Percentiles rank a stretch among this genome's conserved stretches.
phyloP scores from a whole-genome alignment of 1,139 yeast species.

The Scheffersomyces lignicola region DNA sequence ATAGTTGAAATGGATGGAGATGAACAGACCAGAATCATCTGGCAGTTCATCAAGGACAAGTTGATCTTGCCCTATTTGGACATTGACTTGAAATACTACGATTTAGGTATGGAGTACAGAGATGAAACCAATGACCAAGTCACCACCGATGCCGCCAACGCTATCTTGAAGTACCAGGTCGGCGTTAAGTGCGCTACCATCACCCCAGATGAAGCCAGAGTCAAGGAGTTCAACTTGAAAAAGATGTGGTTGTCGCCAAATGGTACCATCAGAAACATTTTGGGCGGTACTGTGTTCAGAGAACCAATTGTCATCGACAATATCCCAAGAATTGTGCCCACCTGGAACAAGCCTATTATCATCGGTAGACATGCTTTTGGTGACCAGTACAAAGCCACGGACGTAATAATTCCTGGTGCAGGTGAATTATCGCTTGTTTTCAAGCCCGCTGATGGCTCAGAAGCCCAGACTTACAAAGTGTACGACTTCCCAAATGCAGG shows the following conservation, averaged over 20 bases:
- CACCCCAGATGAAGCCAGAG: conserved; percentile 97
- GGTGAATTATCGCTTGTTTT: conserved; percentile 79
- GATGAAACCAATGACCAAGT: conserved; percentile 87
- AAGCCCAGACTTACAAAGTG: conserved; percentile 57
- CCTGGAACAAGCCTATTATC: conserved; percentile 93
- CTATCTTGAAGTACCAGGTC: conserved; percentile 84
- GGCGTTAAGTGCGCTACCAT: conserved; percentile 97
- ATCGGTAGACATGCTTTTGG: conserved; percentile 98
- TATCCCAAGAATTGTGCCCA: conserved; percentile 86
- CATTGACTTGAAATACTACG: conserved; percentile 88
- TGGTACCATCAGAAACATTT: conserved; percentile 91
- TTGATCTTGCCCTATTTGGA: conserved; percentile 83
- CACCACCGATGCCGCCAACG: conserved; percentile 87
- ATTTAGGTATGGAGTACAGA: conserved; percentile 80
- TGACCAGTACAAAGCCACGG: conserved; percentile 95
- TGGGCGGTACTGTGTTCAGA: conserved; percentile 95
- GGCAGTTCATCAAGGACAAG: conserved; percentile 82
- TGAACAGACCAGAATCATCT: conserved; percentile 91
- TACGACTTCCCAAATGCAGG: conserved; percentile 77
- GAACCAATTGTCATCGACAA: conserved; percentile 91
- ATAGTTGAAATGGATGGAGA: conserved; percentile 96
- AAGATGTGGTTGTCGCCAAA: conserved; percentile 98
- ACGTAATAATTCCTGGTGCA: conserved; percentile 71
- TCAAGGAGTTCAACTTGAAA: conserved; percentile 82
- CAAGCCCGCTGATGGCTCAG: conserved; percentile 72